These are phyloP conservation scores for Cladophialophora immunda DNA, from an alignment of 2,329 filamentous ascomycete genomes.

Conservation along the genomic window DNA sequence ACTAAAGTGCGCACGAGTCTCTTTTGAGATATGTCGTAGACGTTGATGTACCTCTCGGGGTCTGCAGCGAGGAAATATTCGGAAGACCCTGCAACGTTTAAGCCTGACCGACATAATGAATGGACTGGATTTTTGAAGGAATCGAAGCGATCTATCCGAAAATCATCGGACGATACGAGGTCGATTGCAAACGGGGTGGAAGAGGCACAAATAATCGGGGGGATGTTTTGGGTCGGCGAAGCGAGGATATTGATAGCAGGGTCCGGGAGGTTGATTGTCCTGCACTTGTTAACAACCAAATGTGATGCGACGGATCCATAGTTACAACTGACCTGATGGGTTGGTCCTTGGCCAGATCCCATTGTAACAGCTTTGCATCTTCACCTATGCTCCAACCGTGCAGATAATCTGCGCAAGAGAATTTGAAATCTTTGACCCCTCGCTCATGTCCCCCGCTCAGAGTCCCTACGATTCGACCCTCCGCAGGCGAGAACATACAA, in stretches of 20 bases:
- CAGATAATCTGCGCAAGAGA: conserved; percentile 57
- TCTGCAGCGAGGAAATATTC: conserved; percentile 59
- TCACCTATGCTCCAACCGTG: conserved; percentile 64
- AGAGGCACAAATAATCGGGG: conserved; percentile 60
- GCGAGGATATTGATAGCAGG: conserved; percentile 53
- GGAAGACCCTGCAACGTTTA: conserved; percentile 41
- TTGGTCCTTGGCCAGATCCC: conserved; percentile 57
- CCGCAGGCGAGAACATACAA: conserved; percentile 58
- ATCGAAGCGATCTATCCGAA: conserved; percentile 53
- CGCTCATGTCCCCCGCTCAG: conserved; percentile 58
- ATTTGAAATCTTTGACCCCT: conserved; percentile 61
- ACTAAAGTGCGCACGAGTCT: conserved; percentile 59
- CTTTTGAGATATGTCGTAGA: conserved; percentile 55
- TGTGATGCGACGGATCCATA: background rate
- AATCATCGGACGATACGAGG: conserved; percentile 48
- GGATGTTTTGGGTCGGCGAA: conserved; percentile 51
- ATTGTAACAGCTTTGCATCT: conserved; percentile 62
- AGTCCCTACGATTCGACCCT: conserved; percentile 56
- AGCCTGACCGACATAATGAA: conserved; percentile 54
- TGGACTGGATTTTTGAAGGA: conserved; percentile 61
- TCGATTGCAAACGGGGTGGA: conserved; percentile 58
- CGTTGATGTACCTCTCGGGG: conserved; percentile 59
- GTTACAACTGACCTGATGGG: conserved; percentile 51
- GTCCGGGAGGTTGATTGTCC: conserved; percentile 55
- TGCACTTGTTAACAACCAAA: conserved; percentile 37